phyloP scores from a whole-genome alignment of 2,329 filamentous ascomycete species.

The Colletotrichum abscissum region DNA sequence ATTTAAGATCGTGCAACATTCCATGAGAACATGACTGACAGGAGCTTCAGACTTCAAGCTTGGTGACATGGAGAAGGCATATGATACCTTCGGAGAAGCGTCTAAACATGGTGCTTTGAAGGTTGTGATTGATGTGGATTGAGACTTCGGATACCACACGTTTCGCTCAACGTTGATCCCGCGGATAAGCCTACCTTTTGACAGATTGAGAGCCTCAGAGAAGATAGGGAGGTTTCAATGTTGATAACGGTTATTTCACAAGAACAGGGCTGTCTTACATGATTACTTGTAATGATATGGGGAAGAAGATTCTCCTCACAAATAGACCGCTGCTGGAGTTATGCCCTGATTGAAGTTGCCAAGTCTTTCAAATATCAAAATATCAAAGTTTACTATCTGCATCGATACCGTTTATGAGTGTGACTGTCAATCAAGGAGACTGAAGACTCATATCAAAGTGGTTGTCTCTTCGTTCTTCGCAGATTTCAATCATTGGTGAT shows the following conservation, averaged over 20 bases:
- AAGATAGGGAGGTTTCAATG: too few relatives aligned
- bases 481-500: background rate
- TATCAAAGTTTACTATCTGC: background rate
- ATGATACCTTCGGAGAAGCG: constrained; percentile 54
- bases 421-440: background rate
- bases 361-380: background rate
- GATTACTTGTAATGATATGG: too few relatives aligned
- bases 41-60: constrained; percentile 50
- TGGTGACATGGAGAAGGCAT: constrained; percentile 55
- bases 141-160: background rate
- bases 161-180: background rate
- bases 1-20: accelerated
- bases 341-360: background rate
- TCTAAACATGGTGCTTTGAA: constrained; percentile 56
- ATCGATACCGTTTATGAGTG: background rate
- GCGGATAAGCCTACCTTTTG: too few relatives aligned
- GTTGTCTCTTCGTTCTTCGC: background rate
- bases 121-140: constrained; percentile 50
- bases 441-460: background rate
- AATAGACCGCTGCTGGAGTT: too few relatives aligned
- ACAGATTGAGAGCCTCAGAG: too few relatives aligned
- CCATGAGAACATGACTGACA: background rate
- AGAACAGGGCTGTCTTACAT: too few relatives aligned
- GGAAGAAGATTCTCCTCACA: too few relatives aligned
- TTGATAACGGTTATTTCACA: too few relatives aligned